A percentile compares a stretch with the other conserved stretches of the same genome.
Evolutionary conservation across 345 rosid species (phyloP).

Genomic region (Lepidium africanum): DNA sequence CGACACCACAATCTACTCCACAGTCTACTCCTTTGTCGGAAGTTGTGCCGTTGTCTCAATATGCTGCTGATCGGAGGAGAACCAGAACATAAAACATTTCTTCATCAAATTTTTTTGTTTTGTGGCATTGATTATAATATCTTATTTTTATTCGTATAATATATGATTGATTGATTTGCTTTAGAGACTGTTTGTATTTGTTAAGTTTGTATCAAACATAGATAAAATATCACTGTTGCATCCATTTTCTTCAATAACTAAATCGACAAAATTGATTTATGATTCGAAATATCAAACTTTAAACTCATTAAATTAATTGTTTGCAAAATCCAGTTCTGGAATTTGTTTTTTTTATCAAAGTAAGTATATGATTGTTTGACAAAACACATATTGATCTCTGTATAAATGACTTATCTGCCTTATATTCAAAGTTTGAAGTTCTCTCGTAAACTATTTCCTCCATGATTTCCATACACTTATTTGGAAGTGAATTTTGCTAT

Average conservation of each 20-base stretch:
- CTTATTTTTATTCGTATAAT: background rate
- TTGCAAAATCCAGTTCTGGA: too few species aligned
- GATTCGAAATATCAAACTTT: too few species aligned
- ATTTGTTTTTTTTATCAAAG: too few species aligned
- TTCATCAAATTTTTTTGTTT: background rate
- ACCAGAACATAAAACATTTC: slow-evolving; percentile 30
- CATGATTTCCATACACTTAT: too few species aligned
- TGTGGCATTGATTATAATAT: background rate
- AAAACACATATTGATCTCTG: too few species aligned
- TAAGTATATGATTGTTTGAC: too few species aligned
- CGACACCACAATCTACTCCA: slow-evolving; percentile 55
- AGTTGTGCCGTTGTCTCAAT: slow-evolving; percentile 86
- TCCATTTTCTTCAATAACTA: background rate
- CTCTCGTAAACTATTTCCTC: too few species aligned
- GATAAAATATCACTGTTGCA: background rate
- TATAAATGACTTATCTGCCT: too few species aligned
- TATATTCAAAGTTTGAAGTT: too few species aligned
- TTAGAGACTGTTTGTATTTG: background rate
- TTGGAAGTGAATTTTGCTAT: too few species aligned
- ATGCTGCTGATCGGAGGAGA: slow-evolving; percentile 82
- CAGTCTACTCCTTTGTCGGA: slow-evolving; percentile 91
- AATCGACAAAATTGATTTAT: too few species aligned
- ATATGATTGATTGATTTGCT: slow-evolving; percentile 8
- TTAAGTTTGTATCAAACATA: background rate
- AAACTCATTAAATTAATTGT: too few species aligned